Evolutionary conservation across 2,329 filamentous ascomycete genomes (phyloP), one percentile per base, ranked within the genome.

Genomic region (Colletotrichum paranaense): DNA sequence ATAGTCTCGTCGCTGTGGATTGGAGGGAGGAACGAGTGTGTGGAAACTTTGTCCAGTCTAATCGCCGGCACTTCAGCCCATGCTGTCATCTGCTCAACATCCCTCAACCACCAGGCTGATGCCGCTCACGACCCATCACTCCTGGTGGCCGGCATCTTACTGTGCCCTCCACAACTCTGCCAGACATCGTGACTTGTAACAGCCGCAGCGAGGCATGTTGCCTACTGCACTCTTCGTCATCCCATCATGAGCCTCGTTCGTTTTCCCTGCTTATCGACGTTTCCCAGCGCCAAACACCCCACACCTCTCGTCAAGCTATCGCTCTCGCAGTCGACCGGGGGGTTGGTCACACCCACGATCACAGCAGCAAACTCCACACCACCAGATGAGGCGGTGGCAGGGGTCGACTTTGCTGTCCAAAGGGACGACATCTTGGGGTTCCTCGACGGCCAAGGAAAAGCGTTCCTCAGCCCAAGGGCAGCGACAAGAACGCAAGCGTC

Each of bases 321-420:
- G 60, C 46, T 58, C 46, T 58, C 68, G 32, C 55, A 49, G 42
- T 16, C 28, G 62, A 55, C 57, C 16, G 38, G 68, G 35, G 56
- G 67, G 72, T 58, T 72, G 68, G 68, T 71, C 68, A 72, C 72
- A 67, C 72, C 62, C 68, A 71, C 63, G 42, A 32, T 46, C 19
- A 67, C 71, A 72, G 56, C 66, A 67, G 68, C 67, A 66, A 70
- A 71, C 72, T 72, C 67, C 52, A 74, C 72, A 62, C 68, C 72
- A 72, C 62, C 63, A 59, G 52, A 49, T 52, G 57, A 74, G 58
- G 63, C 71, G 67, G 71, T 71, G 72, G 72, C 72, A 74, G 68
- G 68, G 72, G n/a, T 67, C 42, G 32, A 53, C 22, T 60, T 35
- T 22, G 46, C 38, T 53, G 56, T 72, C 62, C 62, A 72, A 58